phyloP scores from a whole-genome alignment of 352 stramenopile genomes.

The Globisporangium abappressorium region DNA sequence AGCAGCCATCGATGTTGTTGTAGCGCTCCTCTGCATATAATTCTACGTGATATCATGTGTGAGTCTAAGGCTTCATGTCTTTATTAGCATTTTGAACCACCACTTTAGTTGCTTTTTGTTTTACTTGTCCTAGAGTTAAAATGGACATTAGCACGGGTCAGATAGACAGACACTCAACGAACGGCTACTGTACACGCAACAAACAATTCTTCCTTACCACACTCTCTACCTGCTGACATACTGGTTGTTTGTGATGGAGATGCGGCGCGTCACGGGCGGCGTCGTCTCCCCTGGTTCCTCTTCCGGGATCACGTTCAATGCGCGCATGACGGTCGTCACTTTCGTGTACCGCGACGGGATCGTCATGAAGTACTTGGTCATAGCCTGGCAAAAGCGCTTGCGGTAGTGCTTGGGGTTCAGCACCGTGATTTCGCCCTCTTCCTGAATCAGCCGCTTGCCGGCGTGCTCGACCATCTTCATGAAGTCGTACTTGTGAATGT shows the following conservation, averaged over 20 bases:
- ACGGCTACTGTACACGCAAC: conserved; percentile 1
- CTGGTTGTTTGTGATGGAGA: conserved; percentile 14
- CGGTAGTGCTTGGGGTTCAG: conserved; percentile 86
- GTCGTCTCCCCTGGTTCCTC: conserved; percentile 16
- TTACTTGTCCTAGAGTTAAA: background rate
- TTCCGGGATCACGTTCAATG: conserved; percentile 26
- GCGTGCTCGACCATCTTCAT: conserved; percentile 90
- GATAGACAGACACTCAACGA: background rate
- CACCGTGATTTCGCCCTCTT: conserved; percentile 87
- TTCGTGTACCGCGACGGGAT: conserved; percentile 86
- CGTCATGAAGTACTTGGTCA: conserved; percentile 89
- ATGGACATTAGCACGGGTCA: conserved; percentile 1
- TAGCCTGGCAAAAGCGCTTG: conserved; percentile 79
- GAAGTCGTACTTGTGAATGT: conserved; percentile 90
- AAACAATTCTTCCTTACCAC: background rate
- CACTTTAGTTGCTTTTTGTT: background rate
- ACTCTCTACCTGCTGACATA: conserved; percentile 6
- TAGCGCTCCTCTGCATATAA: background rate
- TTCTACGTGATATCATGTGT: background rate
- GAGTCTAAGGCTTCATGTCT: background rate
- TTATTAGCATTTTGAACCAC: background rate
- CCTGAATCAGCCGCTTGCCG: conserved; percentile 85
- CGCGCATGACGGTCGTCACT: conserved; percentile 64
- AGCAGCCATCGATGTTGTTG: conserved; percentile 1
- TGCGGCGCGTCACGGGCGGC: conserved; percentile 19